Conservation (phyloP, 2,329 filamentous ascomycete species). For the Xylariaceae sp. region DNA sequence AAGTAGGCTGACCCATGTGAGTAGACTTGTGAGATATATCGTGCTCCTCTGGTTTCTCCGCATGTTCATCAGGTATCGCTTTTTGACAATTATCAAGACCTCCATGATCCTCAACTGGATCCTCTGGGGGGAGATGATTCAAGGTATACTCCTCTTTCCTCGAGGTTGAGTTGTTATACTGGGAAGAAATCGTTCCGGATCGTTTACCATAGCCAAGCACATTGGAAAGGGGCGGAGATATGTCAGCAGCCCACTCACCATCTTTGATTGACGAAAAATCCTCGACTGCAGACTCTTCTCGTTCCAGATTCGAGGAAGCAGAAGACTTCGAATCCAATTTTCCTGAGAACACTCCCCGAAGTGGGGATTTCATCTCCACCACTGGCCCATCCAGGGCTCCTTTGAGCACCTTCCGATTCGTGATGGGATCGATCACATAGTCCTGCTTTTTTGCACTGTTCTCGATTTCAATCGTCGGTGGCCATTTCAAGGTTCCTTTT, state of each 20-base stretch:
- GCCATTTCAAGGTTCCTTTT: not conserved
- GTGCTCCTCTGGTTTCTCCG: conserved; percentile 24
- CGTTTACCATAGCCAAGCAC: not conserved
- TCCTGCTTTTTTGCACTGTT: conserved; percentile 23
- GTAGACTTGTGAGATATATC: conserved; percentile 27
- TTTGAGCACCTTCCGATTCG: conserved; percentile 47
- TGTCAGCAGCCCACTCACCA: conserved; percentile 26
- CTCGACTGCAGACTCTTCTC: conserved; percentile 26
- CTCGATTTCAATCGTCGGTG: conserved; percentile 1
- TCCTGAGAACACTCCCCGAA: conserved; percentile 33
- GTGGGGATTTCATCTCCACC: conserved; percentile 23
- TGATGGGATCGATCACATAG: conserved; percentile 54
- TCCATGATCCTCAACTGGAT: conserved; percentile 29
- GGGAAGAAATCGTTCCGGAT: not conserved
- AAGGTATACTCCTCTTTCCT: conserved; percentile 32
- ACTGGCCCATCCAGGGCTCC: conserved; percentile 16
- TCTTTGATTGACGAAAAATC: conserved; percentile 33
- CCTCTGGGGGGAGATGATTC: conserved; percentile 31
- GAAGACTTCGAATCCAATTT: conserved; percentile 33
- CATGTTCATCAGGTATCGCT: conserved; percentile 23
- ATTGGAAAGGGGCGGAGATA: not conserved
- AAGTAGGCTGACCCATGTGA: conserved; percentile 27
- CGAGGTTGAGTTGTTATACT: conserved; percentile 9
- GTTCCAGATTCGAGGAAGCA: conserved; percentile 18
- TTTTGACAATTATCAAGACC: conserved; percentile 35